Base-by-base conservation (phyloP, 1,284 basidiomycete species). In the Chalciporus sp. region DNA sequence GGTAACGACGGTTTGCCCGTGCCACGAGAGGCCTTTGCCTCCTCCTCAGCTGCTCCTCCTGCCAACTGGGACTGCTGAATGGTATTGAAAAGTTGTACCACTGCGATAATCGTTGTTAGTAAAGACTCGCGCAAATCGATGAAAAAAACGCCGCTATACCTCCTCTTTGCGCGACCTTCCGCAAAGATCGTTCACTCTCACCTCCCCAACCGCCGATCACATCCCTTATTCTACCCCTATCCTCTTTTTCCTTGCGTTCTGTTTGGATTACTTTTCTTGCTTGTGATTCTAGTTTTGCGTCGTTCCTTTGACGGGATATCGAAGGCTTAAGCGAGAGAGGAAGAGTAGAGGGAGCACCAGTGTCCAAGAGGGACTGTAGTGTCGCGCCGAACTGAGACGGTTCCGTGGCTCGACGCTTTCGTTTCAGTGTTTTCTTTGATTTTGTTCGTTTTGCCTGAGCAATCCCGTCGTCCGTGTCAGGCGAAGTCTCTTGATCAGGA, bases 181-280 rank as follows among this genome's bases (percentile, higher is more conserved):
- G 74, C 55, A 92, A 69, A 3, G 83, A 82, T 51, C 90, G 74
- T 67, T 92, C 90, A 58, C 83, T 77, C 68, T 92, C 90, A 9
- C 80, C 87, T 33, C 90, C 90, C 90, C 90, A 92, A 19, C 88
- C 90, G 44, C 85, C 90, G 61, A 92, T 92, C 5, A 89, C 82
- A 68, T 92, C 90, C 45, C 72, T 81, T 56, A 91, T 77, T 55
- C 85, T 76, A 2, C 85, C 84, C 61, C 77, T 84, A 61, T 92
- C 90, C 61, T 92, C 90, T 60, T 79, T 86, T 59, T 87, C 87
- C 70, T 85, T 92, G 72, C 78, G 84, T 66, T 92, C 88, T 17
- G 80, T 71, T 58, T 82, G 84, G 12, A 90, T 74, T 1, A 83
- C 77, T 59, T 84, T 88, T 67, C 82, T 86, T 2, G 88, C 90